Base-by-base conservation (phyloP, 108 stramenopile species). In the Conticribra weissflogii region DNA sequence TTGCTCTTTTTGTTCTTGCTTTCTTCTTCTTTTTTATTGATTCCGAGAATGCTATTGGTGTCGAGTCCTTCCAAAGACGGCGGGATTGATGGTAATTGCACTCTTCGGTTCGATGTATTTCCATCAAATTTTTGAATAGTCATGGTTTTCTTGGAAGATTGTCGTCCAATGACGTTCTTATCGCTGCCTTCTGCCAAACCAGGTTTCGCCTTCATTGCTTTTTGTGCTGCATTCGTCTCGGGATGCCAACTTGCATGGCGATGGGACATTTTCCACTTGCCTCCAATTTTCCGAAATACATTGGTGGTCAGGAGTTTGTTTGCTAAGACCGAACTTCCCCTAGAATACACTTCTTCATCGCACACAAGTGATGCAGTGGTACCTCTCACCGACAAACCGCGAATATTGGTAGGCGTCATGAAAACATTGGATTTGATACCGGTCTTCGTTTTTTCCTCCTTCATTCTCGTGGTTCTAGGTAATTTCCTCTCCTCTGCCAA, bases 171-270 rank as follows among this genome's bases (percentile, higher is more conserved):
- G 50, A 29, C 58, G 27, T 70, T 70, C 28, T 58, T 54, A 24
- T 62, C 73, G 23, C 76, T 68, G 25, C 63, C 41, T 34, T 60
- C 52, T 22, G 51, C 68, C 33, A 80, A 33, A 0, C 75, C 71
- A 17, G 64, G 63, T 41, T 77, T 61, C 1, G 79, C 66, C 33
- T 79, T 79, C 66, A 86, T 63, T 29, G 86, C 92, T 25, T 66
- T 64, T 54, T 85, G 82, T 45, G 88, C 86, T 36, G 88, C 88
- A 12, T 86, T 73, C 56, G 85, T 86, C 50, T 89, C 88, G 2
- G 86, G 81, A 71, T 93, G 92, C 88, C 88, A 94, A 8, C 87
- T 86, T 9, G 89, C 87, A 67, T 94, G 93, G 47, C 91, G 87
- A 76, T 94, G 88, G 14, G 76, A 76, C 82, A 94, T 81, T 70